phyloP scores from a whole-genome alignment of 23 red algal species.

The Pyropia haitanensis region DNA sequence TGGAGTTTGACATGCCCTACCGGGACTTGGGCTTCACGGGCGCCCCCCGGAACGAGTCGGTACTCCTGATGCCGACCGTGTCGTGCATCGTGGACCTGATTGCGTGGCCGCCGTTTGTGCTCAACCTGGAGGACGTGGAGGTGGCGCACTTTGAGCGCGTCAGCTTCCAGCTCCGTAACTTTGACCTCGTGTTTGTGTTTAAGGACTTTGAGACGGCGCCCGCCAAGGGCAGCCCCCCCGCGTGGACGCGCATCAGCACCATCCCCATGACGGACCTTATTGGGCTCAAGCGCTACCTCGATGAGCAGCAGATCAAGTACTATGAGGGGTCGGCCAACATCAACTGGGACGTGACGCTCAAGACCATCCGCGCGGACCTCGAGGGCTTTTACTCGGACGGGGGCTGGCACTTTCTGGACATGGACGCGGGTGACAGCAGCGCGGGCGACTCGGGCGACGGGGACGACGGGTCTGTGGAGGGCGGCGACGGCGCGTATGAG shows the following conservation, averaged over 20 bases:
- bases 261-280: slow-evolving; percentile 74
- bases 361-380: slow-evolving; percentile 76
- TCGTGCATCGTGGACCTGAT: slow-evolving; percentile 88
- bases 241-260: slow-evolving; percentile 81
- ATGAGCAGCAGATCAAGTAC: slow-evolving; percentile 91
- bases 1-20: slow-evolving; percentile 98
- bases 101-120: slow-evolving; percentile 84
- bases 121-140: slow-evolving; percentile 88
- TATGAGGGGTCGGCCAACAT: slow-evolving; percentile 87
- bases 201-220: slow-evolving; percentile 81
- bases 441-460: slow-evolving; percentile 19
- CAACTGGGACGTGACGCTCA: slow-evolving; percentile 81
- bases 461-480: slow-evolving; percentile 44
- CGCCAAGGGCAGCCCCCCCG: slow-evolving; percentile 35
- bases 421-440: slow-evolving; percentile 17
- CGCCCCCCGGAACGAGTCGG: slow-evolving; percentile 54
- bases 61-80: slow-evolving; percentile 77
- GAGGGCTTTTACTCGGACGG: slow-evolving; percentile 85
- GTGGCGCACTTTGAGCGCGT: slow-evolving; percentile 96
- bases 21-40: slow-evolving; percentile 81
- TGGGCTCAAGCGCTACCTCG: slow-evolving; percentile 71
- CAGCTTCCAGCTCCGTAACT: slow-evolving; percentile 82
- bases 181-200: slow-evolving; percentile 95
- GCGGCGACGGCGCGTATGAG: slow-evolving; percentile 51
- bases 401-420: slow-evolving; percentile 85